Base-by-base conservation (phyloP, 345 rosid species). In the Eutrema yunnanense region DNA sequence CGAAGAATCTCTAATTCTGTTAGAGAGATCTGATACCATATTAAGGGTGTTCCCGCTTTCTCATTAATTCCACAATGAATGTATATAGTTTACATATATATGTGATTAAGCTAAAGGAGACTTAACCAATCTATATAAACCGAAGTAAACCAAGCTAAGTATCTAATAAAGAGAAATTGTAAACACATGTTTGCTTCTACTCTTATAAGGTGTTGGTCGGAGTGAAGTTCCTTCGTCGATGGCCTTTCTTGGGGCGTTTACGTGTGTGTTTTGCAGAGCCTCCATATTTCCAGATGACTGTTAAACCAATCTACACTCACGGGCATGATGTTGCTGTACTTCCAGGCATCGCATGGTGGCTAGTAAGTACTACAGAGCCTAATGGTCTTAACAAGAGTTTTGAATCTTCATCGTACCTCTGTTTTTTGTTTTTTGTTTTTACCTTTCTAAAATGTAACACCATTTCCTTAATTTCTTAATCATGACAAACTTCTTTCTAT, bases 271-370 rank as follows among this genome's bases (percentile, higher is more conserved):
- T 92, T 76, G 87, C 89, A 22, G 99, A 92, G 86, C 98, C 99
- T 40, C 99, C 99, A 2, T 90, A 88, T 74, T 92, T 92, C 77
- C 99, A 95, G 81, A 90, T 95, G 96, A 87, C 92, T 29, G 96
- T 90, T 53, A 95, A 90, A 77, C 98, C 99, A 42, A 51, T 95
- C 59, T 92, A 85, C 53, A 80, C 89, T 29, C 92, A 81, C 13
- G 99, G 99, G 61, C 79, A 90, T 67, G 92, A 95, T 81, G 96
- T 92, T 56, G 87, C 98, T 41, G 94, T 82, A 61, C 83, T 95
- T 82, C 99, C 99, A 38, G 96, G 96, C 34, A 85, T 95, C 30
- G 97, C 97, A 48, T 98, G 99, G 63, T 95, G 99, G 99, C 90
- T 95, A 19, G 99, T 95, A 82, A 84, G 96, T 83, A 73, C 36